Evolutionary conservation across 345 rosid species (phyloP), one percentile per base, ranked within the genome.

Genomic region (Hibiscus tridactylites): DNA sequence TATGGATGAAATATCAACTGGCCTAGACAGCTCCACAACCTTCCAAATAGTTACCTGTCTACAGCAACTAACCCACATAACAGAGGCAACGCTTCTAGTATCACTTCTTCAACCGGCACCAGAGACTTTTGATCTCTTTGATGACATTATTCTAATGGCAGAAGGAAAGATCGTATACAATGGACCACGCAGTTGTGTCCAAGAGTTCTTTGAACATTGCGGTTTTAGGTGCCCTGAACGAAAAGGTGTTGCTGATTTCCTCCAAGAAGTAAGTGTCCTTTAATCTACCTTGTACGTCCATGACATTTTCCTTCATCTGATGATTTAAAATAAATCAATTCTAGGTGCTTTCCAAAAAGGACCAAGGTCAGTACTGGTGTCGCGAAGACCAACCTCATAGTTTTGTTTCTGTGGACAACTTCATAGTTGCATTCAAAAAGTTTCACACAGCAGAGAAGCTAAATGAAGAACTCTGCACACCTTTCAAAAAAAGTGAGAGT

Each of bases 21-120:
- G 97, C 66, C 73, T 91, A 58, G 93, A 89, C 82, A 91, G 87
- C 75, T 86, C 95, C 24, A 91, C 97, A 3, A 84, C 90, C 26
- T 88, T 85, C 68, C 92, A 86, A 78, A 88, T 91, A 26, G 80
- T 85, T 54, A 84, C 83, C 46, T 91, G 86, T 72, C 74, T 89
- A 2, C 88, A 85, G 71, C 97, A 91, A 70, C 67, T 84, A 33
- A 79, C 86, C n/a, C 95, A 88, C 76, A 84, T 88, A 64, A 80
- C 81, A 3, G 79, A 83, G 4, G 82, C 86, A 17, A 85, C 97
- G 0, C 70, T 81, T 11, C 61, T 91, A 75, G 78, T 89, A 49
- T 81, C 93, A 46, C 91, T 89, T 63, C 91, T 91, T 44, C 95
- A 91, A 78, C 93, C 95, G 8, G 83, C 93, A 71, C 93, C 97